phyloP scores from a whole-genome alignment of 768 basidiomycete genomes.

The Fomitopsis serialis region DNA sequence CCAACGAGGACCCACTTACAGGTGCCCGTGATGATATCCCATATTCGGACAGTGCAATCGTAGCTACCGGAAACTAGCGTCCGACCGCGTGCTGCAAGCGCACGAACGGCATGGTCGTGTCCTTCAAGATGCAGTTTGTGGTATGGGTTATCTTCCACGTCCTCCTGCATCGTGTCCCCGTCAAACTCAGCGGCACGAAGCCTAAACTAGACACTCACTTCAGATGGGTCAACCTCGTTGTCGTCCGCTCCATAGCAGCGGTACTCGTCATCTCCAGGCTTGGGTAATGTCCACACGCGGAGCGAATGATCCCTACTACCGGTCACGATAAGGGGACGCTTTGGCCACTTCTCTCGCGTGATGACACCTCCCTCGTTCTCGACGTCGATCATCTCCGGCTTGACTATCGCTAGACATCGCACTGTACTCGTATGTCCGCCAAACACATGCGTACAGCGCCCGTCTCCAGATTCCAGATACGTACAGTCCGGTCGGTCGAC shows the following conservation, averaged over 20 bases:
- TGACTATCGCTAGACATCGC: constrained; percentile 91
- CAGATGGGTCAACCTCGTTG: constrained; percentile 52
- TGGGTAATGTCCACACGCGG: constrained; percentile 62
- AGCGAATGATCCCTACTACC: constrained; percentile 66
- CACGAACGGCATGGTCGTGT: constrained; percentile 88
- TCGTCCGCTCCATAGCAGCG: constrained; percentile 60
- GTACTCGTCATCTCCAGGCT: constrained; percentile 72
- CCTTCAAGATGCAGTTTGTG: constrained; percentile 82
- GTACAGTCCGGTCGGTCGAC: constrained; percentile 88
- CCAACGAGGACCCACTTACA: constrained; percentile 80
- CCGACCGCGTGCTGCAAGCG: constrained; percentile 85
- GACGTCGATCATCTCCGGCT: constrained; percentile 81
- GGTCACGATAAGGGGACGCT: constrained; percentile 67
- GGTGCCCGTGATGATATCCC: constrained; percentile 84
- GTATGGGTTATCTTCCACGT: constrained; percentile 79
- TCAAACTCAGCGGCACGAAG: background rate
- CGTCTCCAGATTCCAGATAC: constrained; percentile 82
- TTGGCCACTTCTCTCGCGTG: constrained; percentile 67
- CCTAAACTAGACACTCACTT: constrained; percentile 25
- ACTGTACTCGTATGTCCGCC: constrained; percentile 97
- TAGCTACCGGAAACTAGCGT: constrained; percentile 94
- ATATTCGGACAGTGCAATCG: constrained; percentile 90
- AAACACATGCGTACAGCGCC: constrained; percentile 90
- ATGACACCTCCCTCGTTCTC: constrained; percentile 54
- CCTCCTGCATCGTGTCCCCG: constrained; percentile 39